Percentiles rank a stretch among this genome's conserved stretches.
Evolutionary conservation across 2,329 filamentous ascomycete species (phyloP).

Genomic region (Chaetomium strumarium): DNA sequence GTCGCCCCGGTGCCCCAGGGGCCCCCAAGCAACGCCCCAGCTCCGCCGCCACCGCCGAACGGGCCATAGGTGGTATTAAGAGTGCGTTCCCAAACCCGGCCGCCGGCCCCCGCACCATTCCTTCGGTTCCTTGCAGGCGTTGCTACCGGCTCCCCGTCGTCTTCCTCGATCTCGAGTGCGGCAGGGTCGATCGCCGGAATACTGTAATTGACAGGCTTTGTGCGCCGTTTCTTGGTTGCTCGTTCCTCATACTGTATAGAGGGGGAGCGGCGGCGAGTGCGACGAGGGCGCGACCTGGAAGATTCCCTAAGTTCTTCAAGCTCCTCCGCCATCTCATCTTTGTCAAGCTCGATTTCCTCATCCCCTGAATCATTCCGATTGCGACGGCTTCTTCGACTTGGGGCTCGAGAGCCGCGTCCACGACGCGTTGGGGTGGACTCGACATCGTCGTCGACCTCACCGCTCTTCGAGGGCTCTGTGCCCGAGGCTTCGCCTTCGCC

Average conservation of each 20-base stretch:
- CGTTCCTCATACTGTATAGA: slow-evolving; percentile 55
- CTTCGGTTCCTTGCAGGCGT: slow-evolving; percentile 64
- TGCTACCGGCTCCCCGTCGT: slow-evolving; percentile 63
- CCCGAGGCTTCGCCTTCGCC: slow-evolving; percentile 46
- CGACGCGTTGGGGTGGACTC: slow-evolving; percentile 46
- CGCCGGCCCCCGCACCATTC: slow-evolving; percentile 51
- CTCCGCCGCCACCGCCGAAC: slow-evolving; percentile 79
- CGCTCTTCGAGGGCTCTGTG: slow-evolving; percentile 25
- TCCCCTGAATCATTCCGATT: slow-evolving; percentile 46
- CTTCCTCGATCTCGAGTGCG: slow-evolving; percentile 55
- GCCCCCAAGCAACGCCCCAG: slow-evolving; percentile 64
- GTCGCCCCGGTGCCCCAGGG: slow-evolving; percentile 68
- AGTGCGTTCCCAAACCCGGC: slow-evolving; percentile 64
- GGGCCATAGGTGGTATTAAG: slow-evolving; percentile 88
- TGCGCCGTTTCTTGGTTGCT: slow-evolving; percentile 45
- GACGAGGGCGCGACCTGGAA: slow-evolving; percentile 44
- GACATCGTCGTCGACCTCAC: slow-evolving; percentile 39
- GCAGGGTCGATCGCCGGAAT: slow-evolving; percentile 69
- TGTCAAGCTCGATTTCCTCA: slow-evolving; percentile 53
- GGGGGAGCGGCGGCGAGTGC: slow-evolving; percentile 47
- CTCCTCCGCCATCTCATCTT: slow-evolving; percentile 61
- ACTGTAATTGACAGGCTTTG: slow-evolving; percentile 75
- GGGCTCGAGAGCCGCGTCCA: slow-evolving; percentile 33
- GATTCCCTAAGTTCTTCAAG: slow-evolving; percentile 54
- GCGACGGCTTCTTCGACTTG: slow-evolving; percentile 42